Base-by-base conservation (phyloP, 148 eudicot genomes). In the Fagopyrum tataricum region DNA sequence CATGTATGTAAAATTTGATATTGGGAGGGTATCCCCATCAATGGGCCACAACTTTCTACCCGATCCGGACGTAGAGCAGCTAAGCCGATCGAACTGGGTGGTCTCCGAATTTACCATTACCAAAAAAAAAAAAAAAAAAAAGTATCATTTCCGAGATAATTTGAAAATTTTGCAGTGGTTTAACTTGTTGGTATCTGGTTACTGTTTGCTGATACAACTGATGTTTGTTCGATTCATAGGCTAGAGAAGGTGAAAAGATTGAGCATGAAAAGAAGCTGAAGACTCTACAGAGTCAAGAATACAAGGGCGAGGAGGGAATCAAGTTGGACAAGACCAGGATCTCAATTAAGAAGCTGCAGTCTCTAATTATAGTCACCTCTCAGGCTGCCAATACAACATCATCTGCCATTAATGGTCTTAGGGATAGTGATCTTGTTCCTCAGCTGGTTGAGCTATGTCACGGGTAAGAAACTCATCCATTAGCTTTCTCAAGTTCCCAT, bases 371-470 rank as follows among this genome's bases (percentile, higher is more conserved):
- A 61, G 98, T 93, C 56, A 91, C 97, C 56, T 89, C 98, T 72
- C 92, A 93, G 80, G 98, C 98, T 56, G 97, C 85, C 73, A 80
- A 92, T 76, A 88, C 97, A 47, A 91, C 97, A 61, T 91, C 98
- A 15, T 85, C 95, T 2, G 91, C 91, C 77, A 91, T 93, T 41
- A 61, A 79, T 72, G 89, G 88, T 73, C 82, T 86, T 41, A 79
- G 98, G 71, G 96, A 93, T 81, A 73, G 91, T 72, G 97, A 93
- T 81, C 95, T 93, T 59, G 87, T 93, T 64, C 91, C 92, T 4
- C 95, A 87, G 81, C 92, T 93, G 72, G 92, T 89, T 42, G 90
- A 93, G 72, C 95, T 93, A 51, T 91, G 97, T 78, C 97, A 93
- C 71, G 98, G 97, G 98, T 93, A 81, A 85, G 90, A 31, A 31